phyloP scores from a whole-genome alignment of 768 basidiomycete species.

The Agrocybe praecox region DNA sequence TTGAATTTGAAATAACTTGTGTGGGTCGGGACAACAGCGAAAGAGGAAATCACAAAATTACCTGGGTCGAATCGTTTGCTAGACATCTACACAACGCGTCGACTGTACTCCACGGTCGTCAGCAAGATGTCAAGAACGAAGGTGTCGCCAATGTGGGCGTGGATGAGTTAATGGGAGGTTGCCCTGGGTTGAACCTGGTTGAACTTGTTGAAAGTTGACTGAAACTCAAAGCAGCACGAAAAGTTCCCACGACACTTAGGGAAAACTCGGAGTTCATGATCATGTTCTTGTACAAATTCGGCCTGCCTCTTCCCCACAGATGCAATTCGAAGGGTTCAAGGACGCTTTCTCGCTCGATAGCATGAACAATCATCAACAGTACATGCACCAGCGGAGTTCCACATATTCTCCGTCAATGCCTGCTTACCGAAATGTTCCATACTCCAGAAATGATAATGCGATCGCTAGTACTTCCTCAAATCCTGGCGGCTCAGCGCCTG shows the following conservation, averaged over 20 bases:
- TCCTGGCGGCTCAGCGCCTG: constrained; percentile 7
- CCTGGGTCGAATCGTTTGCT: neutral
- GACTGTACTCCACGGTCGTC: neutral
- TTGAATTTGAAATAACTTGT: neutral
- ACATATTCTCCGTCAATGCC: constrained; percentile 8
- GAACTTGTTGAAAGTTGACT: too few relatives aligned
- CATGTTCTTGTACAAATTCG: constrained; percentile 23
- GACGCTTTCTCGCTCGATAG: constrained; percentile 8
- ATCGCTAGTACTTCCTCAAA: constrained; percentile 14
- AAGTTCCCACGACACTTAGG: constrained; percentile 29
- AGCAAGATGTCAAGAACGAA: neutral
- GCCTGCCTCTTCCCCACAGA: constrained; percentile 23
- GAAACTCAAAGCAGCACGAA: neutral
- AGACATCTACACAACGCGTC: neutral
- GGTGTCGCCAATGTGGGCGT: neutral
- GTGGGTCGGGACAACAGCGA: neutral
- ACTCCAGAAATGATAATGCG: constrained; percentile 10
- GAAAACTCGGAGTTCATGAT: constrained; percentile 26
- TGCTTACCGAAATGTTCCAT: constrained; percentile 12
- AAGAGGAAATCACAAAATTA: neutral
- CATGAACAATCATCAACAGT: constrained; percentile 19
- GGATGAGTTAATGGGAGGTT: neutral
- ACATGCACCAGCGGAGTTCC: constrained; percentile 14
- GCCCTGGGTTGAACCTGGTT: neutral
- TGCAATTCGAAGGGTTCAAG: constrained; percentile 15